These are phyloP conservation scores for Posidonia oceanica DNA, from an alignment of 116 monocot species.

Conservation along the genomic window DNA sequence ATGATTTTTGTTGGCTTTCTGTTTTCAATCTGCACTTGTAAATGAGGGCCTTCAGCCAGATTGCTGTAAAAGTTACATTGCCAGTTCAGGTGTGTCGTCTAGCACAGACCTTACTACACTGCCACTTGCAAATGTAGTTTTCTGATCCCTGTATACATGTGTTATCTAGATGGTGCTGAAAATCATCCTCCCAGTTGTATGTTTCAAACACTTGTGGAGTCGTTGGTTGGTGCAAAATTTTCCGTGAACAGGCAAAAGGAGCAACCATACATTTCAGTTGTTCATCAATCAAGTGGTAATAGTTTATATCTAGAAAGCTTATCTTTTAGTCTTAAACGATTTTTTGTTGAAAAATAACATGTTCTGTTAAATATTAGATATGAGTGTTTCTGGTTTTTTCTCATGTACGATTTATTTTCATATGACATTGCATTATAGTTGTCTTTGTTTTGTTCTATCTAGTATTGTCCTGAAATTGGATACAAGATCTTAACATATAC, in stretches of 20 bases:
- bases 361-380: too few species aligned
- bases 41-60: neutral
- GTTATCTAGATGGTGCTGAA: conserved; percentile 11
- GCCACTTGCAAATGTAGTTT: neutral
- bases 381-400: too few species aligned
- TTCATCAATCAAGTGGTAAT: conserved; percentile 71
- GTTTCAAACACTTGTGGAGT: conserved; percentile 46
- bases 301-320: neutral
- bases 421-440: too few species aligned
- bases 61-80: neutral
- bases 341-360: too few species aligned
- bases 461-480: too few species aligned
- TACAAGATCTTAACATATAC: too few species aligned
- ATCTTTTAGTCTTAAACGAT: too few species aligned
- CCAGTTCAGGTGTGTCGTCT: conserved; percentile 1
- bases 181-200: conserved; percentile 16
- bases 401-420: too few species aligned
- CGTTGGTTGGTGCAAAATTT: conserved; percentile 53
- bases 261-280: conserved; percentile 27
- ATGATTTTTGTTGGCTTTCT: too few species aligned
- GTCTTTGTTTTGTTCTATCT: too few species aligned
- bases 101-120: too few species aligned
- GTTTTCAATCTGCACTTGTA: too few species aligned
- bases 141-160: conserved; percentile 4
- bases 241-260: conserved; percentile 32